Evolutionary conservation across 2,329 filamentous ascomycete genomes (phyloP).

Genomic region (Curvularia sp.): DNA sequence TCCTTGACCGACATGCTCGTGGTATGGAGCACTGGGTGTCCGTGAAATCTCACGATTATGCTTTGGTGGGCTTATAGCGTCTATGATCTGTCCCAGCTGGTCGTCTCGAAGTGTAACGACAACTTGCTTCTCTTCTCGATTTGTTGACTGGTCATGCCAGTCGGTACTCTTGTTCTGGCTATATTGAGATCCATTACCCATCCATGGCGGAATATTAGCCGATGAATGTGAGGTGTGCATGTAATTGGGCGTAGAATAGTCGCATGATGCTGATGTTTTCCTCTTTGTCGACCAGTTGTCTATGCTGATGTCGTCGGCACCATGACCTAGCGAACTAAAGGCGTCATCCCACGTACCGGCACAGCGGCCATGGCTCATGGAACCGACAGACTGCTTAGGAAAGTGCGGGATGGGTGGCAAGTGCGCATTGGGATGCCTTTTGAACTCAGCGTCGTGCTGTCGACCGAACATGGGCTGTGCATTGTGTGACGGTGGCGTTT

Average conservation of each 20-base stretch:
- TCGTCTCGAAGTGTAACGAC: slow-evolving; percentile 38
- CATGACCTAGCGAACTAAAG: slow-evolving; percentile 17
- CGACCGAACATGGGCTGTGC: slow-evolving; percentile 18
- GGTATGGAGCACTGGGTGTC: slow-evolving; percentile 3
- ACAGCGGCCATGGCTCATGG: slow-evolving; percentile 8
- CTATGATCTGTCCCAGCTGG: slow-evolving; percentile 38
- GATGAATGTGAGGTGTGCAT: slow-evolving; percentile 19
- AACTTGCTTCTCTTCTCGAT: slow-evolving; percentile 27
- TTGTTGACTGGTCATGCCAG: slow-evolving; percentile 13
- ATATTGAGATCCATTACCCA: slow-evolving; percentile 2
- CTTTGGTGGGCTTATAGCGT: slow-evolving; percentile 37
- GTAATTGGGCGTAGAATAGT: slow-evolving; percentile 30
- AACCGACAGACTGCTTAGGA: slow-evolving; percentile 15
- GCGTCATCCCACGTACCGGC: slow-evolving; percentile 26
- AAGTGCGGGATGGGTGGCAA: slow-evolving; percentile 28
- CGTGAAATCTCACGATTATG: slow-evolving; percentile 66
- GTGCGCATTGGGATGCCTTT: slow-evolving; percentile 26
- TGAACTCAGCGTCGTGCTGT: slow-evolving; percentile 25
- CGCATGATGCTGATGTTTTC: slow-evolving; percentile 21
- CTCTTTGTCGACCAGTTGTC: slow-evolving; percentile 31
- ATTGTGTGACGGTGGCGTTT: slow-evolving; percentile 22
- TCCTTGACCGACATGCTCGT: slow-evolving; percentile 10
- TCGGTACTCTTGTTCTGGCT: slow-evolving; percentile 6
- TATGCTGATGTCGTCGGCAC: slow-evolving; percentile 30
- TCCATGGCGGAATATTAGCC: slow-evolving; percentile 22